phyloP scores from a whole-genome alignment of 176 grass and related monocot species.

The Bolboschoenus planiculmis region DNA sequence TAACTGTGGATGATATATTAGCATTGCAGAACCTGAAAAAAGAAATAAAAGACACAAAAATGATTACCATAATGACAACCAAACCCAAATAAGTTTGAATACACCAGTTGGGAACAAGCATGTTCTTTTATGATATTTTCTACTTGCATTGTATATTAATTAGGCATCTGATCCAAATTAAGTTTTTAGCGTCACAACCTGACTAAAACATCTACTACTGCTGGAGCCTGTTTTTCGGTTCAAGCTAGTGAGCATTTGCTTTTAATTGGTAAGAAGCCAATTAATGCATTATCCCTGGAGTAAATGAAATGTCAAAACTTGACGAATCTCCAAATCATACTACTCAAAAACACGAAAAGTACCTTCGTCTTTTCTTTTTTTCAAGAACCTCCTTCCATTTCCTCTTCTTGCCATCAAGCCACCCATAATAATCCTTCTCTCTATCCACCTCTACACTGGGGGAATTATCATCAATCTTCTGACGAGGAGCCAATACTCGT shows the following conservation, averaged over 20 bases:
- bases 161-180: neutral
- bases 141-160: neutral
- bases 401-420: slow-evolving; percentile 90
- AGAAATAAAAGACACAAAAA: neutral
- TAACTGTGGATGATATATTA: slow-evolving; percentile 29
- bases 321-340: neutral
- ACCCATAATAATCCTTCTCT: slow-evolving; percentile 72
- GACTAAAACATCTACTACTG: neutral
- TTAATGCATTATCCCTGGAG: neutral
- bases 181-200: neutral
- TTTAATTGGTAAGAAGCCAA: neutral
- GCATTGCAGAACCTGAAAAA: slow-evolving; percentile 51
- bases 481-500: slow-evolving; percentile 22
- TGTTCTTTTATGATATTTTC: neutral
- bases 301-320: neutral
- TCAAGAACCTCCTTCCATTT: slow-evolving; percentile 75
- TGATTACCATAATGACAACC: neutral
- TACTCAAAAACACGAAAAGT: slow-evolving; percentile 12
- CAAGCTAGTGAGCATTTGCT: neutral
- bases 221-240: neutral
- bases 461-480: slow-evolving; percentile 32
- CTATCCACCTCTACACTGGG: slow-evolving; percentile 43
- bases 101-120: neutral
- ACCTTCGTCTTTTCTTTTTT: slow-evolving; percentile 72
- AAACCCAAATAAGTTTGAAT: neutral